These are phyloP conservation scores for Nyctanthes arbortristis DNA, from an alignment of 257 asterid species.

Conservation along the genomic window DNA sequence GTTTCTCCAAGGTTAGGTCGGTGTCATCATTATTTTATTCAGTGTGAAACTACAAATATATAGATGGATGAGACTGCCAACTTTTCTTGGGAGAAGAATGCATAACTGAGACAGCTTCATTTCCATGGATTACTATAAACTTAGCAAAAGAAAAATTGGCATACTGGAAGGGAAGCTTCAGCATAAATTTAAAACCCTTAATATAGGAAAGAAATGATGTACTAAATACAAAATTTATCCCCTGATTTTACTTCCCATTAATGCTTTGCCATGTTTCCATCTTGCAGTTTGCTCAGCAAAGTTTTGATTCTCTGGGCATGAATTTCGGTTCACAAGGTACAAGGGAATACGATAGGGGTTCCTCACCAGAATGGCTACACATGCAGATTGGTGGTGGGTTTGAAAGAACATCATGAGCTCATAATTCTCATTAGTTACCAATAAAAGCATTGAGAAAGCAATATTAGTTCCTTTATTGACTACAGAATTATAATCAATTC, in stretches of 20 bases:
- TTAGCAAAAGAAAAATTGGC: neutral
- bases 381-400: constrained; percentile 95
- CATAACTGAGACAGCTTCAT: neutral
- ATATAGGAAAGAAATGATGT: neutral
- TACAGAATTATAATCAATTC: constrained; percentile 31
- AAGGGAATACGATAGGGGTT: constrained; percentile 55
- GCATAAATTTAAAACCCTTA: neutral
- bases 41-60: neutral
- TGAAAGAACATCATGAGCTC: constrained; percentile 54
- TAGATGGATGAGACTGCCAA: neutral
- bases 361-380: constrained; percentile 91
- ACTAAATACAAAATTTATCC: neutral
- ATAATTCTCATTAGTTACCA: constrained; percentile 15
- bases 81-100: neutral
- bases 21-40: neutral
- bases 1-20: neutral
- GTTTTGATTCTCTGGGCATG: constrained; percentile 60
- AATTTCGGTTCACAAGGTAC: constrained; percentile 63
- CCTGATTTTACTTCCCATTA: neutral
- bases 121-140: neutral
- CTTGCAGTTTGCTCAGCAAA: constrained; percentile 63
- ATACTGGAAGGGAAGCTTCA: neutral
- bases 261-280: neutral
- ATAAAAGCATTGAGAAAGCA: constrained; percentile 32
- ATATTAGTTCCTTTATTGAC: too few species aligned